Conservation (phyloP, 441 rosid genomes). For the Populus trichocarpa region DNA sequence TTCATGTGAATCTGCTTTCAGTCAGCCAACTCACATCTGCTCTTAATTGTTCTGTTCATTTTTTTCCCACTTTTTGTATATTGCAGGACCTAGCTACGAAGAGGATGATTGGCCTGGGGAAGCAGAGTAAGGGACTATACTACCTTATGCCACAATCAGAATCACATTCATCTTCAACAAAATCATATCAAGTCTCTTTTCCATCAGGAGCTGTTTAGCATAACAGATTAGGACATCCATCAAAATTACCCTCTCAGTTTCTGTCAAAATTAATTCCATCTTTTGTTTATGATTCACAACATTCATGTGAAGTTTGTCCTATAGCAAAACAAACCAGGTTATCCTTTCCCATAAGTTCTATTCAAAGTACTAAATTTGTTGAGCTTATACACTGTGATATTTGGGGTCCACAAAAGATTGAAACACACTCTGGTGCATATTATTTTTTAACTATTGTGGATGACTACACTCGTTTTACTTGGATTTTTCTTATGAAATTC, state of each 20-base stretch:
- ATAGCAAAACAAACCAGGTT: too few species aligned
- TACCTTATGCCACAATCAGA: not conserved
- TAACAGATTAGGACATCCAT: not conserved
- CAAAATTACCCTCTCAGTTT: not conserved
- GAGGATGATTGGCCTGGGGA: not conserved
- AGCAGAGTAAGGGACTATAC: not conserved
- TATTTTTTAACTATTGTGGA: not conserved
- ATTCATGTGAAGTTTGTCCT: too few species aligned
- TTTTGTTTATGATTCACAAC: too few species aligned
- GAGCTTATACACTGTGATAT: too few species aligned
- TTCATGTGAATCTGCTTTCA: too few species aligned
- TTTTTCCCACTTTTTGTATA: not conserved
- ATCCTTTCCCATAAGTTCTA: too few species aligned
- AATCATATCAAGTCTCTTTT: not conserved
- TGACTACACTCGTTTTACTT: not conserved
- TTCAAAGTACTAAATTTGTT: too few species aligned
- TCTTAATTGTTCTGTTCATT: too few species aligned
- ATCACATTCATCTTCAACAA: not conserved
- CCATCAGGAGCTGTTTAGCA: not conserved
- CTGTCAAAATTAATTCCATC: not conserved
- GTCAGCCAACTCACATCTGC: too few species aligned
- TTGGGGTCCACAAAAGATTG: too few species aligned
- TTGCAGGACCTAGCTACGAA: too few species aligned
- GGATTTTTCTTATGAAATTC: not conserved
- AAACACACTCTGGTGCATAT: too few species aligned